Percentiles rank a stretch among this genome's conserved stretches.
Conservation (phyloP, 2,329 filamentous ascomycete genomes). For the Tolypocladium inflatum region DNA sequence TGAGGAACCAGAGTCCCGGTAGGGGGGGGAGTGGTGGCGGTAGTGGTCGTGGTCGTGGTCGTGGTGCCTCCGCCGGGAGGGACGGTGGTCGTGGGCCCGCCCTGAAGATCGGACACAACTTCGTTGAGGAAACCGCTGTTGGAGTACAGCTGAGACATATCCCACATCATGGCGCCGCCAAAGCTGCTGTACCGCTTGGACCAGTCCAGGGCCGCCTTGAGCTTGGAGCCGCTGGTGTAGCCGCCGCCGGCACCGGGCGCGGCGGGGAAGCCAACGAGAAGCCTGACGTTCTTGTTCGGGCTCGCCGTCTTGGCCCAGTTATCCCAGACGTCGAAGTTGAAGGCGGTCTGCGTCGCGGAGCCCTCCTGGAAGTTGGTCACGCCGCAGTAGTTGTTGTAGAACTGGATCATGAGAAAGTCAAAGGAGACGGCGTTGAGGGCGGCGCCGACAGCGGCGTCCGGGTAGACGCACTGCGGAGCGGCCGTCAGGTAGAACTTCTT, state of each 20-base stretch:
- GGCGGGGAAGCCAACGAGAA: slow-evolving; percentile 53
- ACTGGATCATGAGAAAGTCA: slow-evolving; percentile 55
- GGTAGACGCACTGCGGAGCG: slow-evolving; percentile 60
- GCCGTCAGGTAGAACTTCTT: slow-evolving; percentile 55
- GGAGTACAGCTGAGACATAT: slow-evolving; percentile 50
- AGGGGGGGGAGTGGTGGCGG: slow-evolving; percentile 5
- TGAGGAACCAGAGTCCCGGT: slow-evolving; percentile 10
- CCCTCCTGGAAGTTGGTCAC: slow-evolving; percentile 39
- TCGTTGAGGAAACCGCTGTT: slow-evolving; percentile 46
- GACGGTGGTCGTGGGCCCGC: neutral
- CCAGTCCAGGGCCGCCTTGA: slow-evolving; percentile 43
- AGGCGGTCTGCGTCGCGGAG: slow-evolving; percentile 35
- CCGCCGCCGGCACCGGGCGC: slow-evolving; percentile 44
- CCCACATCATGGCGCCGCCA: slow-evolving; percentile 63
- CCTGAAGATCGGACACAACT: slow-evolving; percentile 17
- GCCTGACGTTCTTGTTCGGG: slow-evolving; percentile 49
- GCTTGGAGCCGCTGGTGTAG: slow-evolving; percentile 37
- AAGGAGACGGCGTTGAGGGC: slow-evolving; percentile 47
- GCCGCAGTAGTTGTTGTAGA: slow-evolving; percentile 63
- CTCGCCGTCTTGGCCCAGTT: slow-evolving; percentile 48
- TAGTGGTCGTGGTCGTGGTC: neutral
- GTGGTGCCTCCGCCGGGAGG: neutral
- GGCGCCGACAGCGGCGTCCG: slow-evolving; percentile 48
- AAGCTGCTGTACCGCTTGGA: slow-evolving; percentile 47
- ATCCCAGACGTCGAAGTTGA: slow-evolving; percentile 57